phyloP scores from a whole-genome alignment of 345 rosid species.

The Jatropha curcas region DNA sequence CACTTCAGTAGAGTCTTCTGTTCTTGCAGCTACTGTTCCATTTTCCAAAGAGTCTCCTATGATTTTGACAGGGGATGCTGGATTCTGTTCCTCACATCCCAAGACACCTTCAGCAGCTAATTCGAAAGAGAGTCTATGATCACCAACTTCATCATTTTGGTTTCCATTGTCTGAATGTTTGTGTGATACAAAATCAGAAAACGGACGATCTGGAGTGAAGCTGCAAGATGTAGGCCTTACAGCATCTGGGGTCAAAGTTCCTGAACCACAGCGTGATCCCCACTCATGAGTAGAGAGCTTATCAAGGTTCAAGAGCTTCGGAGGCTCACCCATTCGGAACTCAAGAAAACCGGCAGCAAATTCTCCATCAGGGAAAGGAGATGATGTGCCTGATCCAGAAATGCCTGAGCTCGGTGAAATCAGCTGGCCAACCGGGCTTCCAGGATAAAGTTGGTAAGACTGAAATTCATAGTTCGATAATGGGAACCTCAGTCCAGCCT shows the following conservation, averaged over 20 bases:
- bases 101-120: constrained; percentile 48
- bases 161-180: constrained; percentile 21
- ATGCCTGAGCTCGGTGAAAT: constrained; percentile 89
- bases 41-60: constrained; percentile 21
- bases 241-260: constrained; percentile 55
- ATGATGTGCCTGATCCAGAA: constrained; percentile 86
- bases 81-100: constrained; percentile 47
- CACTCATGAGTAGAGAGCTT: constrained; percentile 39
- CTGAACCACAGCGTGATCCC: constrained; percentile 49
- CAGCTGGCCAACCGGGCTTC: constrained; percentile 89
- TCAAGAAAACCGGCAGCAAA: constrained; percentile 47
- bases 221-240: constrained; percentile 39
- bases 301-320: constrained; percentile 63
- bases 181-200: constrained; percentile 29
- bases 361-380: constrained; percentile 85
- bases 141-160: constrained; percentile 30
- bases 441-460: constrained; percentile 82
- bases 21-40: constrained; percentile 28
- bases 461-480: constrained; percentile 66
- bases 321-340: constrained; percentile 60
- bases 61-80: constrained; percentile 42
- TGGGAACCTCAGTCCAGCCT: constrained; percentile 46
- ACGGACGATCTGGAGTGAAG: constrained; percentile 32
- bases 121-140: constrained; percentile 61
- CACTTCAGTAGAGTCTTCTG: constrained; percentile 22